phyloP scores from a whole-genome alignment of 1,284 basidiomycete species.

The Veloboletus limbatus region DNA sequence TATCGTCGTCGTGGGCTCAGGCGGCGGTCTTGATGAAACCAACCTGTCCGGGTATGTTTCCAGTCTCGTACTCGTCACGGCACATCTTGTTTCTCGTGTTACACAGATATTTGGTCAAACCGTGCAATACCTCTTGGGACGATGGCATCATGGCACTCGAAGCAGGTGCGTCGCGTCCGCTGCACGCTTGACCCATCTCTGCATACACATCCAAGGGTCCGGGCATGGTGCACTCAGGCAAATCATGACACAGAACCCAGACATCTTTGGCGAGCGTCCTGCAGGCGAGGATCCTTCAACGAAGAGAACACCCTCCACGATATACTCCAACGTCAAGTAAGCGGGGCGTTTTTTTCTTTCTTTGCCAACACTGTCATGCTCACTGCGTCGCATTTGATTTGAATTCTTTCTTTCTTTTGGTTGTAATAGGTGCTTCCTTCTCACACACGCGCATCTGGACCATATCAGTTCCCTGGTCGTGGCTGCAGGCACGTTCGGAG shows the following conservation, averaged over 20 bases:
- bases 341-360: too few species aligned
- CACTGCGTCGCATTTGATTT: background rate
- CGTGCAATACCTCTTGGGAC: conserved; percentile 53
- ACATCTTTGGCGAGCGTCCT: conserved; percentile 43
- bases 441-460: conserved; percentile 82
- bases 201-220: conserved; percentile 52
- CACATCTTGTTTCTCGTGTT: background rate
- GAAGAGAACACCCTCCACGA: conserved; percentile 20
- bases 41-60: conserved; percentile 71
- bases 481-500: conserved; percentile 68
- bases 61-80: too few species aligned
- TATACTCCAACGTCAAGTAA: conserved; percentile 35
- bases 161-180: conserved; percentile 49
- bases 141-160: conserved; percentile 71
- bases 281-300: conserved; percentile 11
- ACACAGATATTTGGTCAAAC: conserved; percentile 69
- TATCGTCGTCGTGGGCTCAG: conserved; percentile 70
- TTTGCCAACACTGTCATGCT: too few species aligned
- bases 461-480: conserved; percentile 76
- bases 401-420: too few species aligned
- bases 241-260: conserved; percentile 50
- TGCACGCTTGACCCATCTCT: background rate
- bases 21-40: conserved; percentile 73
- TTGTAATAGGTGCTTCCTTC: conserved; percentile 61
- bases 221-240: conserved; percentile 63